Evolutionary conservation across 2,329 filamentous ascomycete genomes (phyloP), one percentile per base, ranked within the genome.

Genomic region (Sphaerostilbella broomeana): DNA sequence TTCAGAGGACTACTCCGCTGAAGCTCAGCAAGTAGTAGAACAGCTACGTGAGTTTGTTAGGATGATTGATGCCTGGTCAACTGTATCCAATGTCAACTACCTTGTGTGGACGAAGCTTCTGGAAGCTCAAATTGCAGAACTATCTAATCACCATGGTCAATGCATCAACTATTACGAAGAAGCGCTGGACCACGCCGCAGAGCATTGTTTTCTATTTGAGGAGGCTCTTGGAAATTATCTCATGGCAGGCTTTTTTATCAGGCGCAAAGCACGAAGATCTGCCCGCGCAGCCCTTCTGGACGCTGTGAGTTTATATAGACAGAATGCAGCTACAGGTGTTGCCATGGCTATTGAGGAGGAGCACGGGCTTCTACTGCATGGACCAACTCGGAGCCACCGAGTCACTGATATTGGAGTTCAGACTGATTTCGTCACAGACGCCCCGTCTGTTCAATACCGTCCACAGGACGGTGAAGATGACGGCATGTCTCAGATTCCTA

Each of bases 191-290:
- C 84, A 88, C 51, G 76, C 81, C 10, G 70, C 83, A 15, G 70
- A 83, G 40, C 72, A 86, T 49, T 70, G 71, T 29, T 82, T 84
- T 46, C 53, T 73, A 3, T 73, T 87, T 35, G 84, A 89, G 44
- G 82, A 88, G 56, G 84, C 81, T 0, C 67, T 87, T 2, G 76
- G 78, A 12, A 82, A 84, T 52, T 84, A 86, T 54, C 66, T 88
- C 20, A 82, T 88, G 64, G 83, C 79, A 2, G 81, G 81, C 8
- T 81, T 79, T 54, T 77, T 87, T 45, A 67, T 85, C 38, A 70
- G 84, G 11, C 70, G 73, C 45, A 73, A 74, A 10, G 79, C 82
- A 4, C 70, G 77, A 26, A 67, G 85, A 45, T 81, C 82, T 24
- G 85, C 84, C 18, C 73, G 80, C 38, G 73, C 78, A n/a, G 73